phyloP scores from a whole-genome alignment of 371 early-diverging fungal species.

The Catenaria anguillulae region DNA sequence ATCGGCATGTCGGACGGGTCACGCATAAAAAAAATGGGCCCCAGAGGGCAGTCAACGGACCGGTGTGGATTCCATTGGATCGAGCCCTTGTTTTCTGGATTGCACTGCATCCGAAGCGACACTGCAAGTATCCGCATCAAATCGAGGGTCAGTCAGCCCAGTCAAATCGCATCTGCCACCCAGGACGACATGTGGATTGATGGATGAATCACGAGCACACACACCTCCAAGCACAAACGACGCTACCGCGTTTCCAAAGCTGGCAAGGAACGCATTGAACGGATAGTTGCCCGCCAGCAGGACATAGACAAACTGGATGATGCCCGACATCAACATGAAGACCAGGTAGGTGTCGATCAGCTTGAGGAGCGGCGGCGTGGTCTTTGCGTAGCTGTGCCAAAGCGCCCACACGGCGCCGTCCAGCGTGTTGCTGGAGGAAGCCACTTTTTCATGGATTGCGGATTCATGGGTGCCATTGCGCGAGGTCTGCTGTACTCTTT shows the following conservation, averaged over 20 bases:
- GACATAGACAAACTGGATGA: slow-evolving; percentile 77
- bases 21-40: too few species aligned
- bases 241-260: slow-evolving; percentile 82
- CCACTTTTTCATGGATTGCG: too few species aligned
- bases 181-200: too few species aligned
- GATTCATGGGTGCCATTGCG: too few species aligned
- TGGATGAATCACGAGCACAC: not conserved
- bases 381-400: slow-evolving; percentile 29
- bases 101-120: slow-evolving; percentile 53
- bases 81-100: slow-evolving; percentile 33
- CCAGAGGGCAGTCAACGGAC: too few species aligned
- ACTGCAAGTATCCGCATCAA: not conserved
- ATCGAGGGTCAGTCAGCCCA: not conserved
- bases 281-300: slow-evolving; percentile 75
- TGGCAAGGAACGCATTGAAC: slow-evolving; percentile 92
- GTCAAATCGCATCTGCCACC: not conserved
- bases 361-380: slow-evolving; percentile 62
- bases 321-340: slow-evolving; percentile 67
- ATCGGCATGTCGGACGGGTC: too few species aligned
- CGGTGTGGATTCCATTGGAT: not conserved
- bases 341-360: slow-evolving; percentile 83
- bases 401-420: slow-evolving; percentile 15
- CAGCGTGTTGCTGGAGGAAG: slow-evolving; percentile 18
- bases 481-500: too few species aligned
- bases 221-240: slow-evolving; percentile 84